These are phyloP conservation scores for Stephanodiscus triporus DNA, from an alignment of 108 stramenopile species.

Conservation along the genomic window DNA sequence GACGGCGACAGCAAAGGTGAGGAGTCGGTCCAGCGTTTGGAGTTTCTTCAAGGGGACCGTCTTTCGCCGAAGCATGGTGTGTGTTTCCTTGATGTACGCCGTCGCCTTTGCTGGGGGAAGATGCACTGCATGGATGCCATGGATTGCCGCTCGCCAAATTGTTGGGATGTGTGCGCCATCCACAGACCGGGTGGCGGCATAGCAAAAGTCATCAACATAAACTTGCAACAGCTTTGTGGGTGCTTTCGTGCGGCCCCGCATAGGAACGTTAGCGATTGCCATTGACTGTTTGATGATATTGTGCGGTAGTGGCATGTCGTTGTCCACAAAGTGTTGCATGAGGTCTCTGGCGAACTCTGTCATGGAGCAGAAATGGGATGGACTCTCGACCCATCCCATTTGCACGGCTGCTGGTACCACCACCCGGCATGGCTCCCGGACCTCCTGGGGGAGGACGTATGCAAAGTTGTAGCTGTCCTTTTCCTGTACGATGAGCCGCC, in stretches of 20 bases:
- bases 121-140: not conserved
- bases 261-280: not conserved
- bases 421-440: not conserved
- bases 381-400: constrained; percentile 16
- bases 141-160: not conserved
- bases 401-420: constrained; percentile 3
- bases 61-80: too few relatives aligned
- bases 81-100: too few relatives aligned
- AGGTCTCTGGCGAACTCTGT: not conserved
- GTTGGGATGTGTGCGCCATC: not conserved
- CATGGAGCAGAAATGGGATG: not conserved
- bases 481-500: not conserved
- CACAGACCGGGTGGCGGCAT: not conserved
- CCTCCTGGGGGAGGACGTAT: constrained; percentile 9
- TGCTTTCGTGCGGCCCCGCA: not conserved
- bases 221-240: not conserved
- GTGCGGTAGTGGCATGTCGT: not conserved
- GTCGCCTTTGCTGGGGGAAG: not conserved
- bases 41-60: too few relatives aligned
- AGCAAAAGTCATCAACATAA: constrained; percentile 2
- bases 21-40: too few relatives aligned
- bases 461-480: constrained; percentile 4
- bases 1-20: too few relatives aligned
- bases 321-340: not conserved
- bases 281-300: not conserved